Evolutionary conservation across 176 grass and related monocot genomes (phyloP), one percentile per base, ranked within the genome.

Genomic region (Eragrostis curvula): DNA sequence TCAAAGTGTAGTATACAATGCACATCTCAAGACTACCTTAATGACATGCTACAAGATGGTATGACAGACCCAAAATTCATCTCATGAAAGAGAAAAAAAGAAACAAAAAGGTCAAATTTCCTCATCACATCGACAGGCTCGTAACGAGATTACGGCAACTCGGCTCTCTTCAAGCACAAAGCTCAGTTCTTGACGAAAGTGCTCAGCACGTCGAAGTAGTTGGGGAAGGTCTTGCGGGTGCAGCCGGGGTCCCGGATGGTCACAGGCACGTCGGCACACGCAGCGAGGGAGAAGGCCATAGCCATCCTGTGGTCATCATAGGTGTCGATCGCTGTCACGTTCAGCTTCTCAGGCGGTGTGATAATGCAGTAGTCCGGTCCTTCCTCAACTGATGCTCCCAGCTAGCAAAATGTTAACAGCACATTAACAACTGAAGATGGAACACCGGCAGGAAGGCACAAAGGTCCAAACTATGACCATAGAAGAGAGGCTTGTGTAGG

Each of bases 281-380:
- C 96, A 0, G 91, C 96, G 8, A 99, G 74, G 50, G 96, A 96
- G 81, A 99, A 94, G 41, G 93, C 93, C 93, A 99, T 99, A 12
- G 96, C 93, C 96, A 96, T 99, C 79, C 96, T 88, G 79, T 99
- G 93, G 51, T 99, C 96, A 18, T 99, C 93, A 0, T 99, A 99
- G 2, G 96, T 99, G 77, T 99, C 93, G 7, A 99, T 94, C 15
- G 85, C 79, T 0, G 93, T 91, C 13, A 96, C 40, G 5, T 94
- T 96, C 73, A 99, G 72, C 74, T 90, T 99, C 87, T 96, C 93
- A 0, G 97, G 97, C 8, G 97, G 93, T 12, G 97, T 99, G 77
- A 99, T 96, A 71, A 96, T 94, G 79, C 97, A 99, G 65, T 96
- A 99, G 68, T 99, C 97, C 0, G 87, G 91, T 0, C 97, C 97